Base-by-base conservation (phyloP, 768 basidiomycete species). In the Boletus rubroflammeus region DNA sequence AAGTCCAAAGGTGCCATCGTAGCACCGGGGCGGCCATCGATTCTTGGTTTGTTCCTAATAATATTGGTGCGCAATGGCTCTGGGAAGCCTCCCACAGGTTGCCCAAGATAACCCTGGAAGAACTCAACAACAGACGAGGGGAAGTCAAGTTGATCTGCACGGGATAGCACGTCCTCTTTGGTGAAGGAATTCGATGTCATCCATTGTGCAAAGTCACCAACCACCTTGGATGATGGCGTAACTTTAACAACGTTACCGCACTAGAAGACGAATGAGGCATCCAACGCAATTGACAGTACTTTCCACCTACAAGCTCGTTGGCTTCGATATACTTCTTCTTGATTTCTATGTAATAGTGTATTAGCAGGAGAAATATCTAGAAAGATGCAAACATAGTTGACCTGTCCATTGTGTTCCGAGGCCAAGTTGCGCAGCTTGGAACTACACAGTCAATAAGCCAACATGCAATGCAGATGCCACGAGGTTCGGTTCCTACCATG, bases 191-290 rank as follows among this genome's bases (percentile, higher is more conserved):
- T 98, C 61, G 91, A 90, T 34, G 93, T 95, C 93, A 98, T 95
- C 88, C 90, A 97, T 74, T 99, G 97, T 17, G 97, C 97, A 73
- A 99, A 97, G 77, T 99, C 97, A 25, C 97, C 97, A 46, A 98
- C 95, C 45, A 96, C 93, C 77, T 98, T 99, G 40, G 97, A 98
- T 13, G 97, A 97, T 29, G 97, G 97, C 25, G 97, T 99, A 63
- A 98, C 96, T 81, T 99, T 99, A 79, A 98, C 87, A 70, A 99
- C 88, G 63, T 98, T 93, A 43, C 97, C 97, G 70, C 96, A 98
- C 86, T 93, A 60, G 32, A 54, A 47, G 55, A 42, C 53, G 26
- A 39, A 48, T 63, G 47, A 59, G 48, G 31, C 13, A 47, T 28
- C 32, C 34, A 43, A 41, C 5, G 21, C 19, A 32, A 26, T 26